phyloP scores from a whole-genome alignment of 805 yeast species.

The Monosporozyma solicola region DNA sequence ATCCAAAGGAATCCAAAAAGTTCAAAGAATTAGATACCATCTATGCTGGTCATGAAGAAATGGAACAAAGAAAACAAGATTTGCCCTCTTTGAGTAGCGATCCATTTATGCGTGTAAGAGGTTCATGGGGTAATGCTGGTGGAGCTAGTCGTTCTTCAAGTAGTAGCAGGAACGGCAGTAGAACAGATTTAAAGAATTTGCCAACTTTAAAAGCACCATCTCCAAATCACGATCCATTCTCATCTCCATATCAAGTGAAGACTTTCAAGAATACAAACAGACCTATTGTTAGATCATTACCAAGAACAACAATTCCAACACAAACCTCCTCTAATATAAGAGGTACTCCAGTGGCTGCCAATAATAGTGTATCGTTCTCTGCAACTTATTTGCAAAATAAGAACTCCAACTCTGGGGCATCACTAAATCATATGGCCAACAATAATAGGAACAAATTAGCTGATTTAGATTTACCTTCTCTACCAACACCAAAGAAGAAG shows the following conservation, averaged over 20 bases:
- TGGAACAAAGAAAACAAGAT: constrained; percentile 13
- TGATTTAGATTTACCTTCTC: constrained; percentile 39
- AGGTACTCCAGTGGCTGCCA: constrained; percentile 7
- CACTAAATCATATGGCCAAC: constrained; percentile 5
- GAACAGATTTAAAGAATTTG: constrained; percentile 17
- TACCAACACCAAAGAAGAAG: constrained; percentile 30
- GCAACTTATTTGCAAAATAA: constrained; percentile 27
- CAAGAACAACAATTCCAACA: not conserved
- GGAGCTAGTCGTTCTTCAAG: constrained; percentile 3
- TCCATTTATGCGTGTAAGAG: constrained; percentile 15
- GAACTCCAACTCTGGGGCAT: constrained; percentile 14
- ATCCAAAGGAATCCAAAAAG: constrained; percentile 39
- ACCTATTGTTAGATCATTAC: constrained; percentile 2
- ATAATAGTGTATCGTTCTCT: constrained; percentile 18
- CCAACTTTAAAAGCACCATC: constrained; percentile 28
- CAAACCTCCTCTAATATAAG: constrained; percentile 4
- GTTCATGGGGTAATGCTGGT: constrained; percentile 26
- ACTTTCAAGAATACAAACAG: not conserved
- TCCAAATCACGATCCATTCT: constrained; percentile 15
- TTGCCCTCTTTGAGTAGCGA: constrained; percentile 23
- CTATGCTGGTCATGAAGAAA: constrained; percentile 23
- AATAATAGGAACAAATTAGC: constrained; percentile 13
- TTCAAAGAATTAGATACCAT: constrained; percentile 32
- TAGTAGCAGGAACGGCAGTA: constrained; percentile 4
- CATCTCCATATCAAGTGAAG: constrained; percentile 7